Conservation (phyloP, 768 basidiomycete genomes). For the Boletellus sp. region DNA sequence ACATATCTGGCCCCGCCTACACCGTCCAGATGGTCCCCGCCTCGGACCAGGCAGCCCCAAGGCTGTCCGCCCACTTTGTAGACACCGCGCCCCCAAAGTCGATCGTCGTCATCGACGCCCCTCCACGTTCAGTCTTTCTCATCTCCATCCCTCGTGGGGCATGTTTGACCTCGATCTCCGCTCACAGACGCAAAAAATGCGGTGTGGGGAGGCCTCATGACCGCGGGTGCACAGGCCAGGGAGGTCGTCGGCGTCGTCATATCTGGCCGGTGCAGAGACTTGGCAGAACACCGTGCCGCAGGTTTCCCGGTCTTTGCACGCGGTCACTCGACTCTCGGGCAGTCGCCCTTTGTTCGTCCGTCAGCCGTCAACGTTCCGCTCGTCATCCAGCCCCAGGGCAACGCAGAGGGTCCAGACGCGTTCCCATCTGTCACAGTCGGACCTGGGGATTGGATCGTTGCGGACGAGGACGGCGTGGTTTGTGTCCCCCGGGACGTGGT, state of each 20-base stretch:
- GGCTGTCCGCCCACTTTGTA: constrained; percentile 70
- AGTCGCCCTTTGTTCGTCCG: constrained; percentile 78
- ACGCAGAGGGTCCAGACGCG: constrained; percentile 30
- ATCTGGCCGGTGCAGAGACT: constrained; percentile 81
- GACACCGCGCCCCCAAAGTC: constrained; percentile 66
- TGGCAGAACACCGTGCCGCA: constrained; percentile 67
- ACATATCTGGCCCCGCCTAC: no score
- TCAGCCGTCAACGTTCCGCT: constrained; percentile 71
- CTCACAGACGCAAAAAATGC: constrained; percentile 65
- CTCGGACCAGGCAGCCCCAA: constrained; percentile 58
- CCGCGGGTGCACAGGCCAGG: constrained; percentile 74
- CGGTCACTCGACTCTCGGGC: constrained; percentile 81
- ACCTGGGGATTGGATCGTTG: constrained; percentile 82
- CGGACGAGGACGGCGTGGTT: constrained; percentile 87
- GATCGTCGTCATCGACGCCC: constrained; percentile 72
- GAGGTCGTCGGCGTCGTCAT: constrained; percentile 74
- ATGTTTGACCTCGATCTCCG: not conserved
- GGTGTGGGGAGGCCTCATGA: constrained; percentile 93
- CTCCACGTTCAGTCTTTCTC: constrained; percentile 50
- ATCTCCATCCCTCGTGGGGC: not conserved
- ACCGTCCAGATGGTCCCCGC: constrained; percentile 79
- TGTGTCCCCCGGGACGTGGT: constrained; percentile 61
- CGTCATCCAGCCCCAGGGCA: constrained; percentile 35
- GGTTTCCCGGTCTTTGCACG: constrained; percentile 81
- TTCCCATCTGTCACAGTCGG: constrained; percentile 57